Evolutionary conservation across 768 basidiomycete genomes (phyloP).

Genomic region (Hemileccinum impolitum): DNA sequence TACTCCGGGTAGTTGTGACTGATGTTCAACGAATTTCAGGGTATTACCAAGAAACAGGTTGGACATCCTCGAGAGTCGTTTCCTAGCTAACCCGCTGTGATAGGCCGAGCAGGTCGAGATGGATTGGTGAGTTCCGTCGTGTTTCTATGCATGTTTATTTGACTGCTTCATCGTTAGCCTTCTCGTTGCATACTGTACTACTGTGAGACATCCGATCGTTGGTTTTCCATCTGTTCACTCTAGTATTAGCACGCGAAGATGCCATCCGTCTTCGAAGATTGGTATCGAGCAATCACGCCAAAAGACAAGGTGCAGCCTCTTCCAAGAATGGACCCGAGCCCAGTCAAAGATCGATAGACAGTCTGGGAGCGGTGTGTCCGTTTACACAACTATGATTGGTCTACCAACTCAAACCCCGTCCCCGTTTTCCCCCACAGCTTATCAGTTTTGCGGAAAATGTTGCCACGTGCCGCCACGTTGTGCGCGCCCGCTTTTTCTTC

Average conservation of each 20-base stretch:
- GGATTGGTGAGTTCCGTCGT: slow-evolving; percentile 48
- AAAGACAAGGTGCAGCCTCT: slow-evolving; percentile 41
- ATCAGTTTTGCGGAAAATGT: slow-evolving; percentile 56
- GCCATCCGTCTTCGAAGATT: slow-evolving; percentile 51
- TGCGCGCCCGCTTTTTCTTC: slow-evolving; percentile 32
- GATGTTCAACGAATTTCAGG: slow-evolving; percentile 38
- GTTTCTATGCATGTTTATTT: background rate
- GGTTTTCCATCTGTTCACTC: background rate
- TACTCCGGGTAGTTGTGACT: background rate
- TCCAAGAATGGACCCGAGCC: slow-evolving; percentile 53
- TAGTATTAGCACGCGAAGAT: slow-evolving; percentile 67
- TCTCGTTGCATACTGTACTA: slow-evolving; percentile 82
- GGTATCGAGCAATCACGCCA: slow-evolving; percentile 45
- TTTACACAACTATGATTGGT: slow-evolving; percentile 7
- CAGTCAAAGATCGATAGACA: slow-evolving; percentile 64
- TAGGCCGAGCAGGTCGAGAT: slow-evolving; percentile 79
- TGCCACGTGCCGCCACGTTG: slow-evolving; percentile 66
- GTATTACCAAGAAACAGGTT: slow-evolving; percentile 86
- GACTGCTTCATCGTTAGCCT: slow-evolving; percentile 41
- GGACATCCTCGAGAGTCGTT: slow-evolving; percentile 7
- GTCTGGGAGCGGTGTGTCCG: slow-evolving; percentile 54
- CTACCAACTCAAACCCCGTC: background rate
- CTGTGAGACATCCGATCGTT: slow-evolving; percentile 42
- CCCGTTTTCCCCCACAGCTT: slow-evolving; percentile 31
- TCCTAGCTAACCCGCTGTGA: slow-evolving; percentile 4